Evolutionary conservation across 2,329 filamentous ascomycete species (phyloP).

Genomic region (Talaromyces sp.): DNA sequence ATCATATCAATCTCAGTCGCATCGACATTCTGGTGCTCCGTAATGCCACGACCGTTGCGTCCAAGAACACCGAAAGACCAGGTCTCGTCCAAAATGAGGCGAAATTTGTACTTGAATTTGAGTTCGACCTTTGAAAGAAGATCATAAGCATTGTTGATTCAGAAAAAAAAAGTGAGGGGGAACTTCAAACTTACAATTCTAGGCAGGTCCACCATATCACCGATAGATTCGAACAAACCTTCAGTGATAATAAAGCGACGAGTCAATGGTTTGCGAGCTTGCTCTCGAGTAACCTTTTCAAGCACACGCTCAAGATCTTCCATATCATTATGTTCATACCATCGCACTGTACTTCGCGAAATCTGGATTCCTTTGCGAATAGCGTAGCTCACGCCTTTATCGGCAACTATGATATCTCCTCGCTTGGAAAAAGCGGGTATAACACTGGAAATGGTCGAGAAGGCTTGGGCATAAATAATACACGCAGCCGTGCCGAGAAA

Average conservation of each 20-base stretch:
- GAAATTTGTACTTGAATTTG: constrained; percentile 96
- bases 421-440: constrained; percentile 97
- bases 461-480: constrained; percentile 94
- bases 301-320: constrained; percentile 84
- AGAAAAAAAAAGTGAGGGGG: not conserved
- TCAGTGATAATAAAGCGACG: constrained; percentile 95
- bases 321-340: constrained; percentile 97
- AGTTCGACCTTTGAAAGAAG: constrained; percentile 65
- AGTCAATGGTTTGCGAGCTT: constrained; percentile 82
- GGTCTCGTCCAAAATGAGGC: constrained; percentile 93
- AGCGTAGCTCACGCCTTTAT: constrained; percentile 88
- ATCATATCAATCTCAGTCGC: constrained; percentile 95
- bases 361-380: constrained; percentile 94
- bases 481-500: constrained; percentile 84
- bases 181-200: constrained; percentile 63
- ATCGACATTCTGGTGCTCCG: constrained; percentile 95
- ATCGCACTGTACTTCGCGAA: constrained; percentile 82
- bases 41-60: constrained; percentile 83
- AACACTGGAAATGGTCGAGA: constrained; percentile 94
- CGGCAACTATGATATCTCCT: constrained; percentile 94
- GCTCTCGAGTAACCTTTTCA: constrained; percentile 80
- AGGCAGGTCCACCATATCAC: constrained; percentile 79
- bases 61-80: constrained; percentile 96
- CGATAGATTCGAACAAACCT: constrained; percentile 85
- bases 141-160: constrained; percentile 10